These are phyloP conservation scores for Dactylellina sp. DNA, from an alignment of 2,329 filamentous ascomycete genomes.

Conservation along the genomic window DNA sequence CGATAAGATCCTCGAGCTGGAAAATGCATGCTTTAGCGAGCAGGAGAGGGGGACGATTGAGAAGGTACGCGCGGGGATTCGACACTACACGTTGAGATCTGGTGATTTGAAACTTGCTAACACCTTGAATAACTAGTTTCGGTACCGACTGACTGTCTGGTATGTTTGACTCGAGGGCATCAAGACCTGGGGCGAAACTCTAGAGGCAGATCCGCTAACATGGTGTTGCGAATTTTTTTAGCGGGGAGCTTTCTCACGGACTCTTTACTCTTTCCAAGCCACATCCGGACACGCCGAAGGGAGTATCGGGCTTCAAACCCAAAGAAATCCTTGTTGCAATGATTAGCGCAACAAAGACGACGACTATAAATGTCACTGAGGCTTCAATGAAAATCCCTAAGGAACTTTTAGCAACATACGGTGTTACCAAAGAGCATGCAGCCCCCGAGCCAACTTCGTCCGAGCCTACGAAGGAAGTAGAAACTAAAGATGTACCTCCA, in stretches of 20 bases:
- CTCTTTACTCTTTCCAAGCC: slow-evolving; percentile 52
- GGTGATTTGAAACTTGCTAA: slow-evolving; percentile 15
- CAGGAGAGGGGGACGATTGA: slow-evolving; percentile 37
- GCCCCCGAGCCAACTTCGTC: neutral
- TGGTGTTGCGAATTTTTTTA: slow-evolving; percentile 6
- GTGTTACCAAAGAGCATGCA: slow-evolving; percentile 7
- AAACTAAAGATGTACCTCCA: slow-evolving; percentile 5
- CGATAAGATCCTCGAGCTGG: slow-evolving; percentile 51
- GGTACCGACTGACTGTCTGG: slow-evolving; percentile 46
- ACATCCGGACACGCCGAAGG: slow-evolving; percentile 54
- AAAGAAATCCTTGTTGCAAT: slow-evolving; percentile 49
- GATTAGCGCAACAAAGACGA: slow-evolving; percentile 50
- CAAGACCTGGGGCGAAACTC: neutral
- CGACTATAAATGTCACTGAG: slow-evolving; percentile 24
- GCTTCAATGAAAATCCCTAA: slow-evolving; percentile 41
- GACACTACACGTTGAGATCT: neutral
- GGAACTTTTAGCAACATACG: slow-evolving; percentile 26
- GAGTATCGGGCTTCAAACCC: slow-evolving; percentile 51
- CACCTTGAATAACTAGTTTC: slow-evolving; percentile 19
- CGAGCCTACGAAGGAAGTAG: neutral
- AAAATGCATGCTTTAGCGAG: slow-evolving; percentile 48
- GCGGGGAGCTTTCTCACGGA: slow-evolving; percentile 49
- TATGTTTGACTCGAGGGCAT: slow-evolving; percentile 30
- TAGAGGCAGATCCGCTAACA: slow-evolving; percentile 19
- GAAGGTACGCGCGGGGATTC: slow-evolving; percentile 28